Base-by-base conservation (phyloP, 2,329 filamentous ascomycete genomes). In the Pestalotiopsis sp. region DNA sequence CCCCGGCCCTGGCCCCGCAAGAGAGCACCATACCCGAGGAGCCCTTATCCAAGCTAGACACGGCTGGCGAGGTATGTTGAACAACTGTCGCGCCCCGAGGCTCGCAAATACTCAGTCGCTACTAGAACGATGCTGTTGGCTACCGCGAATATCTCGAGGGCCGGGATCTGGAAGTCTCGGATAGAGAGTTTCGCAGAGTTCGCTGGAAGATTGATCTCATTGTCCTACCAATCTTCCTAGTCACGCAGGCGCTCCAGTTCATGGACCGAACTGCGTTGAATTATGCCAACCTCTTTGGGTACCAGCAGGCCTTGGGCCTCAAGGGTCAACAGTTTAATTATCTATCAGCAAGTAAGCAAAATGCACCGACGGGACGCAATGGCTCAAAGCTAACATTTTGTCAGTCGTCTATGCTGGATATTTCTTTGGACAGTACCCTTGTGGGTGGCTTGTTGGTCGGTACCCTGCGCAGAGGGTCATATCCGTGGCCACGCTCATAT, bases 371-470 rank as follows among this genome's bases (percentile, higher is more conserved):
- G 55, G 7, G 2, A 17, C 35, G 17, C 24, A 17, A 35, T 22
- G 9, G 7, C 24, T 48, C 13, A n/a, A n/a, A 14, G n/a, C 52
- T 55, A 60, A 64, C 39, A 59, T 26, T 60, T 22, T 44, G 30
- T 13, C 22, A 77, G 75, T 80, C 72, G 72, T 80, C 0, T 81
- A 81, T 67, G 78, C 77, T 5, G 78, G 79, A 1, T 81, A 81
- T 67, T 81, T 81, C 74, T 77, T 81, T 66, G 79, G 79, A 1
- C 79, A 80, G 61, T 81, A 81, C 67, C 79, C 79, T n/a, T 80
- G 78, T 59, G 78, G 78, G 4, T 79, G 77, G 78, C 70, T 81
- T 0, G 79, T 81, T 55, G 78, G 78, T 17, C 71, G 78, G 38
- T 80, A 71, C 59, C 76, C 76, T 1, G 79, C 79, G 1, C 79